Evolutionary conservation across 352 stramenopile genomes (phyloP).

Genomic region (Peronospora destructor): DNA sequence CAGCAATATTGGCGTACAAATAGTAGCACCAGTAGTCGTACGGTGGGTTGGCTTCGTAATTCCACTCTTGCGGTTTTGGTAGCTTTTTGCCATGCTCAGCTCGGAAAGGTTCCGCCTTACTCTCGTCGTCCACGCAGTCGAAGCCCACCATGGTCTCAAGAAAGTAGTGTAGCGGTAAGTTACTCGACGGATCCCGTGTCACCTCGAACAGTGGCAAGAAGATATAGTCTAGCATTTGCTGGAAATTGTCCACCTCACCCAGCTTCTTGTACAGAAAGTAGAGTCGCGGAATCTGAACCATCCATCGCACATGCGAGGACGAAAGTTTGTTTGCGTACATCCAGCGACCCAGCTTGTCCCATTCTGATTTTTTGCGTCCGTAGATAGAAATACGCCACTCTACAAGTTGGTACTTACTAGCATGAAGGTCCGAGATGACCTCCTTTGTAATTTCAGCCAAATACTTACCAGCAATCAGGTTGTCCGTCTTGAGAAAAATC

Average conservation of each 20-base stretch:
- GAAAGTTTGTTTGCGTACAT: conserved; percentile 90
- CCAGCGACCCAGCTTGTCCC: conserved; percentile 95
- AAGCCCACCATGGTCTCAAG: conserved; percentile 95
- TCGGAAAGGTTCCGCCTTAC: conserved; percentile 85
- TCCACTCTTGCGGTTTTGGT: conserved; percentile 83
- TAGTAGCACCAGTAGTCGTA: conserved; percentile 97
- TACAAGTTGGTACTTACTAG: conserved; percentile 92
- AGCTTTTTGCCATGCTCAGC: conserved; percentile 71
- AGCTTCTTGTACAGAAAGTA: conserved; percentile 95
- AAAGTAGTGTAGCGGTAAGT: conserved; percentile 89
- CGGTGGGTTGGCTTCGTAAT: conserved; percentile 83
- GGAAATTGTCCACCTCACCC: conserved; percentile 90
- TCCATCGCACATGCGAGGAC: conserved; percentile 94
- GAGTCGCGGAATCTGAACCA: conserved; percentile 96
- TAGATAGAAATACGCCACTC: conserved; percentile 95
- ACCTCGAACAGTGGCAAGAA: conserved; percentile 98
- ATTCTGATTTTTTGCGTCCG: conserved; percentile 90
- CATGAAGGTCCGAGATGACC: conserved; percentile 80
- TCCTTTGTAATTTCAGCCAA: conserved; percentile 95
- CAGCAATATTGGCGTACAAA: conserved; percentile 94
- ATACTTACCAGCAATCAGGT: conserved; percentile 93
- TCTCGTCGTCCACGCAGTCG: conserved; percentile 99
- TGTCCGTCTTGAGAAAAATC: conserved; percentile 99
- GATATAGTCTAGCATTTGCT: conserved; percentile 98
- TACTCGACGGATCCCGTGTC: conserved; percentile 91